Conservation (phyloP, 164 flowering plant genomes). For the Umbilicus rupestris region DNA sequence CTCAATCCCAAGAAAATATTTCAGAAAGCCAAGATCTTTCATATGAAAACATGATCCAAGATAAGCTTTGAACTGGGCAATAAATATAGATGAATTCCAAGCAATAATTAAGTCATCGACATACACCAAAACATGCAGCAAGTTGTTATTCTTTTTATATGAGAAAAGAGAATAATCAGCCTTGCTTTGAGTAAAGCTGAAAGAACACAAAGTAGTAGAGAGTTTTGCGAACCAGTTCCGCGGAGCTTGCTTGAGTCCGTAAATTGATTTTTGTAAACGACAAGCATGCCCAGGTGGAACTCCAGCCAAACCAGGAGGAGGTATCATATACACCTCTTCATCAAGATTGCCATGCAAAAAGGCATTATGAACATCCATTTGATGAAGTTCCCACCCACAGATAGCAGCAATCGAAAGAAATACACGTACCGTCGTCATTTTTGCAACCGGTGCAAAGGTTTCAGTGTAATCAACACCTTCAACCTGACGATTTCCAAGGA, state of each 20-base stretch:
- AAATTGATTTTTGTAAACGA: background rate
- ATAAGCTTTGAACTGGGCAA: background rate
- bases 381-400: too few species aligned
- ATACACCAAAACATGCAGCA: constrained; percentile 6
- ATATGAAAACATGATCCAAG: too few species aligned
- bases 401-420: too few species aligned
- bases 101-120: background rate
- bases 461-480: background rate
- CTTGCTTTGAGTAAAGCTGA: too few species aligned
- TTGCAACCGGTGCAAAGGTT: too few species aligned
- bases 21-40: too few species aligned
- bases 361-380: too few species aligned
- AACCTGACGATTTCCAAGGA: background rate
- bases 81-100: background rate
- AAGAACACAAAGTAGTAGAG: background rate
- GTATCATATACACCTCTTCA: too few species aligned
- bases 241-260: constrained; percentile 6
- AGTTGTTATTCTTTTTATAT: background rate
- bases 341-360: too few species aligned
- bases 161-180: background rate
- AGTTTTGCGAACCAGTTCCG: too few species aligned
- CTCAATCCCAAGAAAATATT: too few species aligned
- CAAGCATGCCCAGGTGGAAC: background rate
- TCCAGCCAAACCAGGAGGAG: background rate
- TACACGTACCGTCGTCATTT: too few species aligned